Evolutionary conservation across 129 eudicot genomes (phyloP).

Genomic region (Chrysanthemum makinoi): DNA sequence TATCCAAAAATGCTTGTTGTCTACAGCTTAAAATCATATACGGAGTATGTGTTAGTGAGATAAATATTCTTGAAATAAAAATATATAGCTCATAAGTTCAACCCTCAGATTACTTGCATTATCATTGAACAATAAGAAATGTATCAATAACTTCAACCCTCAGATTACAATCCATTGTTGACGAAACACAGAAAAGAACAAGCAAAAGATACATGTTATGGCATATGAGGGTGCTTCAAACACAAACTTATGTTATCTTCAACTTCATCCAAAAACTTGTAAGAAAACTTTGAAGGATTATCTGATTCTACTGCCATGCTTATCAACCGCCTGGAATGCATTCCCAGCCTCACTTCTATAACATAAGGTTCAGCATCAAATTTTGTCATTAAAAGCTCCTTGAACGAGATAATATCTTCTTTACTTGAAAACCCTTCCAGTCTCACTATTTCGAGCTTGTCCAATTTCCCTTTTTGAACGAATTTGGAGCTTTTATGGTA

Average conservation of each 20-base stretch:
- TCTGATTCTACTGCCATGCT: constrained; percentile 7
- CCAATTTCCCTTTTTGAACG: constrained; percentile 14
- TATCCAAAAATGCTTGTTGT: too few relatives aligned
- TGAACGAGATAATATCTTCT: constrained; percentile 19
- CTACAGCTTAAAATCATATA: too few relatives aligned
- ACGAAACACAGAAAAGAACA: too few relatives aligned
- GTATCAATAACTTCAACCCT: too few relatives aligned
- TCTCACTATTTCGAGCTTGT: constrained; percentile 29
- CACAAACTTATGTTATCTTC: constrained; percentile 10
- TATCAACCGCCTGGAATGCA: constrained; percentile 18
- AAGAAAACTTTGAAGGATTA: constrained; percentile 13
- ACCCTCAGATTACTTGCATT: too few relatives aligned
- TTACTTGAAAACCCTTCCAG: constrained; percentile 22
- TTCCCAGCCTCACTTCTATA: constrained; percentile 20
- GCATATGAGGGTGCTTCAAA: constrained; percentile 31
- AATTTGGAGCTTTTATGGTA: not conserved
- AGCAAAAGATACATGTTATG: not conserved
- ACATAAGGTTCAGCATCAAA: constrained; percentile 24
- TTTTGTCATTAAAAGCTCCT: constrained; percentile 23
- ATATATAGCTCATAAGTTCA: too few relatives aligned
- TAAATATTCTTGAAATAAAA: too few relatives aligned
- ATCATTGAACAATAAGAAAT: too few relatives aligned
- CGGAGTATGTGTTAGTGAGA: too few relatives aligned
- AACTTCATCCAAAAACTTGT: constrained; percentile 29
- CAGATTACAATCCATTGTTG: too few relatives aligned